Evolutionary conservation across 2,329 filamentous ascomycete genomes (phyloP).

Genomic region (Trichoderma gracile): DNA sequence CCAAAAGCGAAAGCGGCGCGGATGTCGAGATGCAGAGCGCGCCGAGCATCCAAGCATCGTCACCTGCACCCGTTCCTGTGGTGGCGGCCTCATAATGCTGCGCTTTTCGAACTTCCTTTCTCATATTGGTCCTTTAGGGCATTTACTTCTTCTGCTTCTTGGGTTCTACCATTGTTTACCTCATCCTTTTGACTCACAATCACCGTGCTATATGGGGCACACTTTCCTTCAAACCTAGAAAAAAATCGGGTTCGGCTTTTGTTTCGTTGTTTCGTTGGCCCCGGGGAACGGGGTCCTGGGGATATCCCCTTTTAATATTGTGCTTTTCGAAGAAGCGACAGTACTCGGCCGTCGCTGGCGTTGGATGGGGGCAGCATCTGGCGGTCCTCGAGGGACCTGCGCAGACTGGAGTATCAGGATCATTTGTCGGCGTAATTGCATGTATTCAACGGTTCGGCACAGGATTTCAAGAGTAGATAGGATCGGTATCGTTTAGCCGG

Average conservation of each 20-base stretch:
- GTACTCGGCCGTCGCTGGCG: slow-evolving; percentile 33
- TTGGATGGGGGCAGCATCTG: slow-evolving; percentile 29
- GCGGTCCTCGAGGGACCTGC: slow-evolving; percentile 19
- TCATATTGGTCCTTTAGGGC: not conserved
- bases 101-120: not conserved
- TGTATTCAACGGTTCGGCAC: slow-evolving; percentile 23
- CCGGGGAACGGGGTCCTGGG: slow-evolving; percentile 10
- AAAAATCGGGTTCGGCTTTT: slow-evolving; percentile 14
- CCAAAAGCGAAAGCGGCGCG: slow-evolving; percentile 45
- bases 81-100: slow-evolving; percentile 44
- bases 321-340: slow-evolving; percentile 30
- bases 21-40: slow-evolving; percentile 57
- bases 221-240: slow-evolving; percentile 18
- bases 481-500: slow-evolving; percentile 2
- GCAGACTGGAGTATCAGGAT: slow-evolving; percentile 28
- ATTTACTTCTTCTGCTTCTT: not conserved
- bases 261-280: not conserved
- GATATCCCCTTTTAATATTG: slow-evolving; percentile 9
- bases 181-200: not conserved
- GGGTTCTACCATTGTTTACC: not conserved
- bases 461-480: slow-evolving; percentile 20
- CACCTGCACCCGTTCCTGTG: slow-evolving; percentile 53
- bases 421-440: slow-evolving; percentile 25
- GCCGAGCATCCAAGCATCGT: slow-evolving; percentile 54
- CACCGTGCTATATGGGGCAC: not conserved